phyloP scores from a whole-genome alignment of 2,329 filamentous ascomycete species.

The Fusarium odoratissimum region DNA sequence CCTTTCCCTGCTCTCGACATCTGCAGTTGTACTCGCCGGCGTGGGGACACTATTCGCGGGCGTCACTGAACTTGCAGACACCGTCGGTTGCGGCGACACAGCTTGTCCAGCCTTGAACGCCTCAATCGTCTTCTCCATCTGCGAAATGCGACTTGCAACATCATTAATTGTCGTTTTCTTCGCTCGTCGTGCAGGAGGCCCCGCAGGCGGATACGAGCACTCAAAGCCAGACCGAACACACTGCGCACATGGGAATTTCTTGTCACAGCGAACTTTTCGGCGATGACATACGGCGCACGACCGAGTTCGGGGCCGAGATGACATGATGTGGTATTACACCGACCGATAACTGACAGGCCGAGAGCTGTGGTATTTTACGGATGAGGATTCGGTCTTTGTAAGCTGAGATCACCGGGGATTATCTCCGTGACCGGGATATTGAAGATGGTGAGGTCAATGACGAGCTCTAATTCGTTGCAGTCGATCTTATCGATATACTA shows the following conservation, averaged over 20 bases:
- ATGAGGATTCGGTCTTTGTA: conserved; percentile 7
- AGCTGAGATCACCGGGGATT: background rate
- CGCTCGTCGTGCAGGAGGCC: conserved; percentile 41
- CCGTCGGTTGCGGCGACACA: conserved; percentile 1
- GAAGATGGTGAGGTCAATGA: background rate
- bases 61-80: background rate
- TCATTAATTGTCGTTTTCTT: conserved; percentile 49
- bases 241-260: conserved; percentile 75
- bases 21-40: background rate
- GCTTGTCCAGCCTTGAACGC: background rate
- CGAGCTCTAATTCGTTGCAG: background rate
- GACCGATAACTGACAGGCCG: background rate
- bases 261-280: conserved; percentile 78
- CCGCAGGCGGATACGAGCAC: conserved; percentile 48
- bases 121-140: conserved; percentile 48
- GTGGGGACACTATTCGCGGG: background rate
- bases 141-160: conserved; percentile 51
- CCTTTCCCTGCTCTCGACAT: background rate
- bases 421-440: conserved; percentile 12
- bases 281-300: conserved; percentile 57
- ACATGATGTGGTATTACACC: conserved; percentile 4
- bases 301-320: conserved; percentile 32
- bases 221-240: conserved; percentile 62
- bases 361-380: background rate
- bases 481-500: background rate